Conservation (phyloP, 805 yeast genomes). For the Teunomyces aglyptinius region DNA sequence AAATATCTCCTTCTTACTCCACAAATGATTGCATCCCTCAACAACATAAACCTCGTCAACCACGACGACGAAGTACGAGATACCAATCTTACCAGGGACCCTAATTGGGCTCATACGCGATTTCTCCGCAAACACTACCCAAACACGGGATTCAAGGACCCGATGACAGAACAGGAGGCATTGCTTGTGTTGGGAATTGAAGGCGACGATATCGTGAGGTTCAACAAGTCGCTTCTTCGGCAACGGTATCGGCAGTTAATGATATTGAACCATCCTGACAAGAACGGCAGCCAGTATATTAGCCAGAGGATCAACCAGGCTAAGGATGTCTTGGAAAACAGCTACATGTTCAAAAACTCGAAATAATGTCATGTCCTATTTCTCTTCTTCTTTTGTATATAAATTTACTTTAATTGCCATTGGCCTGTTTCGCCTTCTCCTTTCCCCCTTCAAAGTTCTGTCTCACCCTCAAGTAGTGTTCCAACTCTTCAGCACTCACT, state of each 20-base stretch:
- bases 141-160: constrained; percentile 28
- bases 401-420: not conserved
- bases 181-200: constrained; percentile 40
- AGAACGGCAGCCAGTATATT: constrained; percentile 38
- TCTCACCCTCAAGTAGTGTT: constrained; percentile 77
- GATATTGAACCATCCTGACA: constrained; percentile 44
- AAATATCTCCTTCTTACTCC: constrained; percentile 31
- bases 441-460: constrained; percentile 76
- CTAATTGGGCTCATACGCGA: constrained; percentile 13
- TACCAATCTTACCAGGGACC: constrained; percentile 5
- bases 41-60: constrained; percentile 21
- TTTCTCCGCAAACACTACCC: constrained; percentile 19
- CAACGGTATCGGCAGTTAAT: constrained; percentile 38
- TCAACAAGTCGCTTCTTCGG: constrained; percentile 26
- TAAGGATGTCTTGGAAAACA: constrained; percentile 38
- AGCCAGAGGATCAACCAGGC: constrained; percentile 45
- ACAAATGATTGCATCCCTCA: constrained; percentile 34
- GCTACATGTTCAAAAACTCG: constrained; percentile 30
- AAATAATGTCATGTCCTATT: not conserved
- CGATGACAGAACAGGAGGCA: constrained; percentile 46
- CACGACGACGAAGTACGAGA: constrained; percentile 5
- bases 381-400: not conserved
- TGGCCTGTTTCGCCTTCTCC: constrained; percentile 23
- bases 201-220: constrained; percentile 32
- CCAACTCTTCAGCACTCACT: constrained; percentile 82